Conservation (phyloP, 257 asterid species). For the Nicotiana noctiflora region DNA sequence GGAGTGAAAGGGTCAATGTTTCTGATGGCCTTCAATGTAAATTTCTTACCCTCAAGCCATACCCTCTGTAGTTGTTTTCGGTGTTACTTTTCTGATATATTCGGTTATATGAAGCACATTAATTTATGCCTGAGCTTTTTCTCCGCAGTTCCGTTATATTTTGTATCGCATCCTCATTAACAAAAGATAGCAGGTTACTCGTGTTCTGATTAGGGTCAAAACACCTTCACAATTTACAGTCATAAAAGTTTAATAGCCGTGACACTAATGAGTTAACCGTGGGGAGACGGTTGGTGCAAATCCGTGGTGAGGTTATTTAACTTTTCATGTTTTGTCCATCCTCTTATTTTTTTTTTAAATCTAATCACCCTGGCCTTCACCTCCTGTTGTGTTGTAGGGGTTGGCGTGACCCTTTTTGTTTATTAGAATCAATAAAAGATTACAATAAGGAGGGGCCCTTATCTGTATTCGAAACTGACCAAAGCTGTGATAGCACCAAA, state of each 20-base stretch:
- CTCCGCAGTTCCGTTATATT: not conserved
- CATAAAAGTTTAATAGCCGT: not conserved
- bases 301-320: not conserved
- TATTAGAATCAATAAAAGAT: no score
- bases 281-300: not conserved
- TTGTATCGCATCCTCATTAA: not conserved
- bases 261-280: not conserved
- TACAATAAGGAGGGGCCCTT: no score
- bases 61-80: not conserved
- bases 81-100: not conserved
- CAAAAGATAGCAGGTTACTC: not conserved
- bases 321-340: not conserved
- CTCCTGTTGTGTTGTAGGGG: no score
- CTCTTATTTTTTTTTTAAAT: no score
- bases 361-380: no score
- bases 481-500: no score
- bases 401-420: no score
- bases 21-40: slow-evolving; percentile 28
- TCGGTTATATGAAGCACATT: slow-evolving; percentile 2
- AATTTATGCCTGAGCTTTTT: not conserved
- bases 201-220: not conserved
- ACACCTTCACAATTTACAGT: not conserved
- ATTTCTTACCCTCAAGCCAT: slow-evolving; percentile 23
- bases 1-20: slow-evolving; percentile 14
- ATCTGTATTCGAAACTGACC: no score